Evolutionary conservation across 2,329 filamentous ascomycete species (phyloP), one percentile per base, ranked within the genome.

Genomic region (Fusarium verrucosum): DNA sequence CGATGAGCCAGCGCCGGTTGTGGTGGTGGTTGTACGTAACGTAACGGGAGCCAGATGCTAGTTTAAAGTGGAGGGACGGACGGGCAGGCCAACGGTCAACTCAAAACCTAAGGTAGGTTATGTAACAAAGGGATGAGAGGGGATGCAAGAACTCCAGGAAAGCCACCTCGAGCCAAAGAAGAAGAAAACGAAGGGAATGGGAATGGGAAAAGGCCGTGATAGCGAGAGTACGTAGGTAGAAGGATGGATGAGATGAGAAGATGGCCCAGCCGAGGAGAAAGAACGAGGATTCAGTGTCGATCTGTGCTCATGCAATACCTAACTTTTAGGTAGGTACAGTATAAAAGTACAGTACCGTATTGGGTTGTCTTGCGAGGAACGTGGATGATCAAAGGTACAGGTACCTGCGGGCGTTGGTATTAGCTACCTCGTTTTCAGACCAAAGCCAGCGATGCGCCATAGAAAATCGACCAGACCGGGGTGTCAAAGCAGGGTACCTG

Each of bases 1-100:
- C 54, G 53, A 58, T 50, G 56, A 70, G 64, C 64, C 61, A 71
- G 56, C 58, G 66, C 65, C 56, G 51, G 61, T 66, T 56, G 22
- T 38, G 40, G 45, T 49, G 10, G 45, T 28, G n/a, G n/a, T n/a
- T n/a, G n/a, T n/a, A n/a, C n/a, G n/a, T n/a, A n/a, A 49, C 33
- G 45, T 47, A 58, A 55, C 56, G 64, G 56, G 65, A 70, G 56
- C 64, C 62, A 66, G 71, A 60, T 46, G 59, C 56, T 58, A 30
- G 50, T 58, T 62, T 25, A 35, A 57, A 53, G 58, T 59, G 36
- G 52, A 44, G 49, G 51, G 50, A 56, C 32, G 36, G 52, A 44
- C 50, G 51, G 50, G 52, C 32, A 42, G 58, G 32, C 52, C 62
- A 54, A 46, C 46, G 41, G 47, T 43, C 43, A 37, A 53, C 50